Percentiles rank a stretch among this genome's conserved stretches.
Evolutionary conservation across 2,329 filamentous ascomycete genomes (phyloP).

Genomic region (Coleophoma crateriformis): DNA sequence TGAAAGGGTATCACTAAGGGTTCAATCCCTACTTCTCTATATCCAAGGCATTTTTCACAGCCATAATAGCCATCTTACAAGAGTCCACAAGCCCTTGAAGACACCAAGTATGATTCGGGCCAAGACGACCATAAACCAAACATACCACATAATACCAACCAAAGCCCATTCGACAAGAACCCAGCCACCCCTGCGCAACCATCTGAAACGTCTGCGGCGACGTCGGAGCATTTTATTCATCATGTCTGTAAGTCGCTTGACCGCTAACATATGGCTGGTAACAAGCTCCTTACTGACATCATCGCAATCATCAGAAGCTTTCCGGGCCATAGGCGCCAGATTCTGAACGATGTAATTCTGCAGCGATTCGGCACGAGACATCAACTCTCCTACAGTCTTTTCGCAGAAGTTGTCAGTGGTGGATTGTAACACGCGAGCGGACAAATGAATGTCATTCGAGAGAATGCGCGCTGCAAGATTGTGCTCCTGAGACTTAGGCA

Average conservation of each 20-base stretch:
- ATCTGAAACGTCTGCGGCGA: slow-evolving; percentile 62
- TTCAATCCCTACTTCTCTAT: no score
- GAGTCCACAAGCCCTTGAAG: slow-evolving; percentile 51
- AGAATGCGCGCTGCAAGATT: slow-evolving; percentile 47
- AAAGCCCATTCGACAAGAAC: slow-evolving; percentile 81
- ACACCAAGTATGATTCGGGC: slow-evolving; percentile 60
- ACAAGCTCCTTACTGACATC: slow-evolving; percentile 71
- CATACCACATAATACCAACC: slow-evolving; percentile 87
- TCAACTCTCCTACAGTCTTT: slow-evolving; percentile 48
- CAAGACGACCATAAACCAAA: slow-evolving; percentile 84
- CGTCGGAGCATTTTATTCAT: slow-evolving; percentile 72
- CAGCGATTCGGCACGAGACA: slow-evolving; percentile 33
- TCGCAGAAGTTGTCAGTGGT: slow-evolving; percentile 53
- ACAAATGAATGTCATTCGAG: slow-evolving; percentile 39
- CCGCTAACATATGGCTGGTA: slow-evolving; percentile 68
- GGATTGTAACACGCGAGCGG: slow-evolving; percentile 41
- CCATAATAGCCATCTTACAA: slow-evolving; percentile 81
- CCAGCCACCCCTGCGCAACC: slow-evolving; percentile 72
- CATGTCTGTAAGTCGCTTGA: slow-evolving; percentile 74
- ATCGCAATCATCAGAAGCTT: slow-evolving; percentile 73
- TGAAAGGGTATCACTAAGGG: no score
- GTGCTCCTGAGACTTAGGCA: slow-evolving; percentile 27
- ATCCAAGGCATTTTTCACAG: slow-evolving; percentile 29
- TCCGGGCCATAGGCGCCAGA: slow-evolving; percentile 55
- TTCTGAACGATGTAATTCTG: slow-evolving; percentile 31